These are phyloP conservation scores for Exophiala viscosa DNA, from an alignment of 2,329 filamentous ascomycete genomes.

Conservation along the genomic window DNA sequence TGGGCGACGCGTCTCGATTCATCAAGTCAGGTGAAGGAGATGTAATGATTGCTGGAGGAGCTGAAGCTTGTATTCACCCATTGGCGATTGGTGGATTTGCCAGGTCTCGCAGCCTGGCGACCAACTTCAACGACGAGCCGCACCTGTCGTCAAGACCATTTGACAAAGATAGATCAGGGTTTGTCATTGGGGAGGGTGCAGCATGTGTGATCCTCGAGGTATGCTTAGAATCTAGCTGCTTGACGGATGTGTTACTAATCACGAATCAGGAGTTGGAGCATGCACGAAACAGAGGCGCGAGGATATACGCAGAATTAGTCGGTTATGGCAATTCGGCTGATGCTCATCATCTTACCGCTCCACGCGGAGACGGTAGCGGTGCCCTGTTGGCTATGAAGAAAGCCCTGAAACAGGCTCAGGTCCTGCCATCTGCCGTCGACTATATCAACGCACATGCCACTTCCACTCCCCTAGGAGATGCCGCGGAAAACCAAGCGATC, in stretches of 20 bases:
- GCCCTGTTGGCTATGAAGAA: slow-evolving; percentile 80
- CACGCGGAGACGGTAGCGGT: slow-evolving; percentile 74
- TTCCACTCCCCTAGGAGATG: slow-evolving; percentile 62
- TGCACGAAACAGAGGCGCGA: slow-evolving; percentile 71
- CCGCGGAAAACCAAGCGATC: slow-evolving; percentile 82
- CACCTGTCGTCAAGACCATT: slow-evolving; percentile 77
- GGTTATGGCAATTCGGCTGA: slow-evolving; percentile 91
- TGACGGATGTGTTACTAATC: slow-evolving; percentile 4
- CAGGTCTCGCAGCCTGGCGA: slow-evolving; percentile 79
- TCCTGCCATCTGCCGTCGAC: slow-evolving; percentile 69
- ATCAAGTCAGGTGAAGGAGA: slow-evolving; percentile 88
- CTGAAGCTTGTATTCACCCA: slow-evolving; percentile 94
- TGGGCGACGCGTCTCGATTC: slow-evolving; percentile 90
- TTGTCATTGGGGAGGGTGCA: slow-evolving; percentile 90
- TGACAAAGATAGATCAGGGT: slow-evolving; percentile 73
- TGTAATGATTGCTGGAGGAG: slow-evolving; percentile 93
- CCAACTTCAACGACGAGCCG: slow-evolving; percentile 71
- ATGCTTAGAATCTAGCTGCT: slow-evolving; percentile 13
- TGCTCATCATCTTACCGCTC: slow-evolving; percentile 90
- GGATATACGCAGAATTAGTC: slow-evolving; percentile 80
- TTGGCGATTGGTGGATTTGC: slow-evolving; percentile 89
- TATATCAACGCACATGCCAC: slow-evolving; percentile 98
- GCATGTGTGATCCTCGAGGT: slow-evolving; percentile 81
- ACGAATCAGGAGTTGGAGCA: slow-evolving; percentile 69
- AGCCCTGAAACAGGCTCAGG: slow-evolving; percentile 67